A percentile compares a stretch with the other conserved stretches of the same genome.
Conservation (phyloP, 441 rosid genomes). For the Croton setiger region DNA sequence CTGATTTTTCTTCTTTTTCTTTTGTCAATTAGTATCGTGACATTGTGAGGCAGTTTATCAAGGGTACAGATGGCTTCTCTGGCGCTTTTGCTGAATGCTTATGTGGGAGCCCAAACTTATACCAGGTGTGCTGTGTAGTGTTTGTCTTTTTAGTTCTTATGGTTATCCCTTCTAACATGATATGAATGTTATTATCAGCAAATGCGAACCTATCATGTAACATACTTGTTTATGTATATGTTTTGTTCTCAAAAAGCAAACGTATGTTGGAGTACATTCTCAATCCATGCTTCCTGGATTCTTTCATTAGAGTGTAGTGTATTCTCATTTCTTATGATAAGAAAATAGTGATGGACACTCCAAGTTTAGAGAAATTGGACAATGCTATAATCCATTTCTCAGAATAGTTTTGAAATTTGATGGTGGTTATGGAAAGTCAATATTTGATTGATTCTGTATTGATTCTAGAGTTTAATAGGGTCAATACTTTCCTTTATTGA, state of each 20-base stretch:
- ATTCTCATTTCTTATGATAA: not conserved
- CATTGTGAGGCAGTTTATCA: constrained; percentile 80
- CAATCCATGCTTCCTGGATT: not conserved
- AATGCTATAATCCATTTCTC: not conserved
- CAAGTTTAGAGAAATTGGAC: not conserved
- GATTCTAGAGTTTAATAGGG: too few relatives aligned
- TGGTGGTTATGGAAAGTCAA: too few relatives aligned
- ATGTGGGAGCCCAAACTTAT: constrained; percentile 89
- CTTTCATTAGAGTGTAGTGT: not conserved
- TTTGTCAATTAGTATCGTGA: constrained; percentile 70
- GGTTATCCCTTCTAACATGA: not conserved
- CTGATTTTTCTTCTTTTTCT: constrained; percentile 16
- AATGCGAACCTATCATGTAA: too few relatives aligned
- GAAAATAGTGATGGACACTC: not conserved
- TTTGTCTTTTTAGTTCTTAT: constrained; percentile 2
- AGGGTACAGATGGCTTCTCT: constrained; percentile 88
- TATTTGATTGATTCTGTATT: too few relatives aligned
- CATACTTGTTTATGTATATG: not conserved
- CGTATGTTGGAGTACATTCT: not conserved
- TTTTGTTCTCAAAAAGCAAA: not conserved
- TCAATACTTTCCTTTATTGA: too few relatives aligned
- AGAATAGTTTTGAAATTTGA: not conserved
- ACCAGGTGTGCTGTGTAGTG: constrained; percentile 50
- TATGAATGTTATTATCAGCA: not conserved
- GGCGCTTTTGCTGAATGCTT: constrained; percentile 96